Percentiles rank a stretch among this genome's conserved stretches.
These are phyloP conservation scores for Aspergillus pseudoglaucus DNA, from an alignment of 2,329 filamentous ascomycete species.

Conservation along the genomic window DNA sequence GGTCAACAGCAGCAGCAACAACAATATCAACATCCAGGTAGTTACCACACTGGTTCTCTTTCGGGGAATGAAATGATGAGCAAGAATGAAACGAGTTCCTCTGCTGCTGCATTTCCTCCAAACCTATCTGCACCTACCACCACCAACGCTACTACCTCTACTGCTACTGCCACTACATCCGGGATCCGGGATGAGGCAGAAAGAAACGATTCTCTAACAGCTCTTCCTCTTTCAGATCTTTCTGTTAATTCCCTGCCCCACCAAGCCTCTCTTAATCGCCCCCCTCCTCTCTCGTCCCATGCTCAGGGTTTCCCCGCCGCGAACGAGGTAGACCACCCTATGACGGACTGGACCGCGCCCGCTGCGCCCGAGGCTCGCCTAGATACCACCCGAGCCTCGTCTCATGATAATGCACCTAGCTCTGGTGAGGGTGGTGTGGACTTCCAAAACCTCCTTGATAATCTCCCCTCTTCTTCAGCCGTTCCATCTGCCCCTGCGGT, in stretches of 20 bases:
- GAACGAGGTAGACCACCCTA: conserved; percentile 25
- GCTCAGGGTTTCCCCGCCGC: conserved; percentile 21
- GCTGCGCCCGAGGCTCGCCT: conserved; percentile 4
- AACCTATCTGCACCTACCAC: conserved; percentile 11
- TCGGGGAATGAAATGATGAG: conserved; percentile 17
- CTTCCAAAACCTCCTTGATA: conserved; percentile 45
- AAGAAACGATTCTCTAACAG: conserved; percentile 18
- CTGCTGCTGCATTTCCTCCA: conserved; percentile 11
- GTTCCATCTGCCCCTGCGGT: conserved; percentile 19
- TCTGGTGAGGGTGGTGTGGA: conserved; percentile 36
- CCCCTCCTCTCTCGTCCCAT: conserved; percentile 12
- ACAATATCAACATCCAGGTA: conserved; percentile 19
- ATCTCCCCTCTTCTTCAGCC: conserved; percentile 34
- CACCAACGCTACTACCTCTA: conserved; percentile 3
- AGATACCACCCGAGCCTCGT: background rate
- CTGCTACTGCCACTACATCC: background rate
- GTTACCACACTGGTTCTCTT: conserved; percentile 23
- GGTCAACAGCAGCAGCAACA: conserved; percentile 8
- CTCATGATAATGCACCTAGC: conserved; percentile 11
- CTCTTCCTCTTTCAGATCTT: conserved; percentile 19
- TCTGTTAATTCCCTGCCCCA: conserved; percentile 16
- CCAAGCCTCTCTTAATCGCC: conserved; percentile 16
- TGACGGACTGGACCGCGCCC: conserved; percentile 13
- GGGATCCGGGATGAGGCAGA: background rate
- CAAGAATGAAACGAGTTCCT: conserved; percentile 21